These are phyloP conservation scores for Pichia inconspicua DNA, from an alignment of 1,139 yeast species.

Conservation along the genomic window DNA sequence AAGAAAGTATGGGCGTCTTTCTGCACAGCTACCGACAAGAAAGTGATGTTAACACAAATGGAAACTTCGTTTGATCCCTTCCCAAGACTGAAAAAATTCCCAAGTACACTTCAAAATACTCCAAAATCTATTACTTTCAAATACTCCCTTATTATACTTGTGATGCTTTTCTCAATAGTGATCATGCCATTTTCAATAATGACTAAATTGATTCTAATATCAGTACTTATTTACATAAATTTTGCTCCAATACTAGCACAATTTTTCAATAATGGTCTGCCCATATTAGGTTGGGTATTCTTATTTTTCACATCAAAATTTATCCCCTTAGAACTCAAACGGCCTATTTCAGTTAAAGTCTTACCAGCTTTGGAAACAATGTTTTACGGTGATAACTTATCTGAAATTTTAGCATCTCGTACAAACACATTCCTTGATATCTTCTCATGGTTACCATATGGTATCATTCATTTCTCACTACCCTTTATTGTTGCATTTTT, in stretches of 20 bases:
- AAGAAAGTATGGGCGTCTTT: constrained; percentile 7
- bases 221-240: constrained; percentile 36
- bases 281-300: constrained; percentile 82
- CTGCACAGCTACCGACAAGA: constrained; percentile 1
- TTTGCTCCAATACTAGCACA: constrained; percentile 74
- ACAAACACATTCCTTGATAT: constrained; percentile 66
- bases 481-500: constrained; percentile 83
- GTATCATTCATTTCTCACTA: constrained; percentile 78
- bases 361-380: constrained; percentile 93
- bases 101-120: constrained; percentile 7
- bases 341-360: constrained; percentile 83
- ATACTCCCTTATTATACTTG: constrained; percentile 34
- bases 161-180: constrained; percentile 26
- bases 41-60: constrained; percentile 6
- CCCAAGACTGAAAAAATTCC: constrained; percentile 5
- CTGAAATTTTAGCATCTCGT: constrained; percentile 74
- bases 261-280: constrained; percentile 78
- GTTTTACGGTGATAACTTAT: constrained; percentile 85
- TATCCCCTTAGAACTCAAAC: constrained; percentile 73
- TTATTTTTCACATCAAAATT: constrained; percentile 73
- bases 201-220: constrained; percentile 37
- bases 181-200: constrained; percentile 46
- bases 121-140: constrained; percentile 20
- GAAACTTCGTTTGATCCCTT: constrained; percentile 13
- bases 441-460: constrained; percentile 94